These are phyloP conservation scores for Aspergillus bridgeri DNA, from an alignment of 495 filamentous ascomycete genomes.

Conservation along the genomic window DNA sequence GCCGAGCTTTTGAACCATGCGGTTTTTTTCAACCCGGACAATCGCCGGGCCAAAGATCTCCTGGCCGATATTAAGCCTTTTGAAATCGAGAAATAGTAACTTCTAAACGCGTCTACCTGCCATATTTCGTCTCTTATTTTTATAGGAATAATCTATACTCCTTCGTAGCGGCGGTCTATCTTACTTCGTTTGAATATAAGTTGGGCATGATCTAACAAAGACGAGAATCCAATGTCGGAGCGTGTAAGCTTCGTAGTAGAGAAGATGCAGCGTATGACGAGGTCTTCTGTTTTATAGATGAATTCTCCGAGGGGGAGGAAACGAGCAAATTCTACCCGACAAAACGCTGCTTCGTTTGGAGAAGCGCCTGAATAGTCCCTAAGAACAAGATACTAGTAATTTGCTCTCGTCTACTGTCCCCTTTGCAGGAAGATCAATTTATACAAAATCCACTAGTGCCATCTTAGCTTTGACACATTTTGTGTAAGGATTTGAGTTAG, in stretches of 20 bases:
- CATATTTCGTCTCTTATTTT: not conserved
- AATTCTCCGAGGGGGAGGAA: not conserved
- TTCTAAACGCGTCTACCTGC: not conserved
- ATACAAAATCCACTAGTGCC: too few relatives aligned
- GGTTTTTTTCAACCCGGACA: slow-evolving; percentile 16
- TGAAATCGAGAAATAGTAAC: not conserved
- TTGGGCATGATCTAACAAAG: not conserved
- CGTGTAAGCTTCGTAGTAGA: not conserved
- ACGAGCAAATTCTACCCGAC: not conserved
- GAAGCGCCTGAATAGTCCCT: too few relatives aligned
- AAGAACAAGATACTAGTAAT: too few relatives aligned
- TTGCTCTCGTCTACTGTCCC: too few relatives aligned
- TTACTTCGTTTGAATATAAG: too few relatives aligned
- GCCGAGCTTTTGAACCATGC: slow-evolving; percentile 24
- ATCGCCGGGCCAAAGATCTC: slow-evolving; percentile 4
- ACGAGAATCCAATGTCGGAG: not conserved
- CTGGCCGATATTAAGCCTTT: slow-evolving; percentile 15
- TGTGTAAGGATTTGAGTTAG: too few relatives aligned
- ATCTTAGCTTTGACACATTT: too few relatives aligned
- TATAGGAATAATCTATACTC: not conserved
- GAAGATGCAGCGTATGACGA: not conserved
- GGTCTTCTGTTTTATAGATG: not conserved
- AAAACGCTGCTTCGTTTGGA: too few relatives aligned
- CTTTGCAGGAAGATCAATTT: too few relatives aligned
- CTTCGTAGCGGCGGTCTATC: too few relatives aligned